phyloP scores from a whole-genome alignment of 371 early-diverging fungal genomes.

The Rhizomucor miehei region DNA sequence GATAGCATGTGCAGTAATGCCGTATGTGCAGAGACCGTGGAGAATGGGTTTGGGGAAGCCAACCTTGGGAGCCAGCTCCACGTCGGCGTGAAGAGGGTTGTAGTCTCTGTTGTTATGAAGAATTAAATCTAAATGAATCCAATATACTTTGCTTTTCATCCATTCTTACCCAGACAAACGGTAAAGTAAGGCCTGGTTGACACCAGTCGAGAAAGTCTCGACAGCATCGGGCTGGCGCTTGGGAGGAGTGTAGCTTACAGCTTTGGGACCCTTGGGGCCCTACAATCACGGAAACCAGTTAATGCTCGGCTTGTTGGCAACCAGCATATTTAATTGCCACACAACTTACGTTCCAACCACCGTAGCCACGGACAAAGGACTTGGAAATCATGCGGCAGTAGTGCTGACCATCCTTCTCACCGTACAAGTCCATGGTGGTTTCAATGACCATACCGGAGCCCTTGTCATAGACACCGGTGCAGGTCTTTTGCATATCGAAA shows the following conservation, averaged over 20 bases:
- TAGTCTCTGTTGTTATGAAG: slow-evolving; percentile 38
- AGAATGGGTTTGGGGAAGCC: slow-evolving; percentile 73
- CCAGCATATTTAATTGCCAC: not conserved
- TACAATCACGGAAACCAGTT: slow-evolving; percentile 3
- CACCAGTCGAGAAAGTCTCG: slow-evolving; percentile 41
- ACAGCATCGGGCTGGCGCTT: slow-evolving; percentile 60
- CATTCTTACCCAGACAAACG: slow-evolving; percentile 59
- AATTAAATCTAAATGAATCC: not conserved
- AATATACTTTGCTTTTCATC: not conserved
- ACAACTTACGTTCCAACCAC: slow-evolving; percentile 53
- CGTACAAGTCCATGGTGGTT: slow-evolving; percentile 47
- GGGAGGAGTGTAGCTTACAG: slow-evolving; percentile 46
- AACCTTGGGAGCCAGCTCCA: slow-evolving; percentile 55
- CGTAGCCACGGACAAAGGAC: slow-evolving; percentile 59
- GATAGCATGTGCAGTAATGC: slow-evolving; percentile 60
- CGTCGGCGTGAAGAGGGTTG: slow-evolving; percentile 73
- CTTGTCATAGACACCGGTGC: slow-evolving; percentile 60
- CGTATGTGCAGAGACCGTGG: slow-evolving; percentile 74
- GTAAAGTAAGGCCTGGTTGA: slow-evolving; percentile 65
- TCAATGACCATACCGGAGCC: slow-evolving; percentile 69
- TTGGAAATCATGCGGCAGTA: slow-evolving; percentile 54
- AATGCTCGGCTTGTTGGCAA: not conserved
- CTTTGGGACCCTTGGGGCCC: slow-evolving; percentile 67
- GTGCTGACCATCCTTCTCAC: slow-evolving; percentile 43
- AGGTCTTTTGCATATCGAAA: slow-evolving; percentile 52